These are phyloP conservation scores for Dryas drummondii DNA, from an alignment of 306 rosid genomes.

Conservation along the genomic window DNA sequence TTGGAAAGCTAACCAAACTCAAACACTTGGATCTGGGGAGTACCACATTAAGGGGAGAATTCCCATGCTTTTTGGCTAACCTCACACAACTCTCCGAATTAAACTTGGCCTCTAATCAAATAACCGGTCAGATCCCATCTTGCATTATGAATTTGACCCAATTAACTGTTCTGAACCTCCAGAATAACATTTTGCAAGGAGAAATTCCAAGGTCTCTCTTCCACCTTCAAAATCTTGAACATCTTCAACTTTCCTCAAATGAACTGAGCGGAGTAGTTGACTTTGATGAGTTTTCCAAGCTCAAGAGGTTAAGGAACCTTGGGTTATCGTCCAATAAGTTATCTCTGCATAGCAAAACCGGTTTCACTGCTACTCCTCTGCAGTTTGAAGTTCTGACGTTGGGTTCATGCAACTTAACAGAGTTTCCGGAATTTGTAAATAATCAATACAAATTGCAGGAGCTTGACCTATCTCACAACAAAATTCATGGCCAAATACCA, in stretches of 20 bases:
- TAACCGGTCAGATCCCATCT: constrained; percentile 11
- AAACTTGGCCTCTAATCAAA: not conserved
- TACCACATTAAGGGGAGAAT: not conserved
- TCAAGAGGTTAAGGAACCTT: not conserved
- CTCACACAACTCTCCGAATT: not conserved
- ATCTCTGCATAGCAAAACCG: no score
- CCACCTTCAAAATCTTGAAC: not conserved
- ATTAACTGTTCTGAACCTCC: not conserved
- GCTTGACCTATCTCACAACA: no score
- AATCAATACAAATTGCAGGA: no score
- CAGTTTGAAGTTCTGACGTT: no score
- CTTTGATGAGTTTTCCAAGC: constrained; percentile 12
- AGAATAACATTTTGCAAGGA: constrained; percentile 12
- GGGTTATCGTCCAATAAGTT: not conserved
- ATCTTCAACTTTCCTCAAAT: not conserved
- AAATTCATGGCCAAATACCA: no score
- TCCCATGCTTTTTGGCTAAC: not conserved
- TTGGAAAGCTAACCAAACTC: constrained; percentile 6
- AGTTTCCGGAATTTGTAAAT: no score
- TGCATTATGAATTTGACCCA: constrained; percentile 2
- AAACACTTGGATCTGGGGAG: not conserved
- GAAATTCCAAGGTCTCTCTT: constrained; percentile 13
- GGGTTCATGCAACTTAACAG: no score
- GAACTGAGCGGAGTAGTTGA: constrained; percentile 19
- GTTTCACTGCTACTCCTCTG: no score